phyloP scores from a whole-genome alignment of 805 yeast genomes.

The Metschnikowia colocasiae region DNA sequence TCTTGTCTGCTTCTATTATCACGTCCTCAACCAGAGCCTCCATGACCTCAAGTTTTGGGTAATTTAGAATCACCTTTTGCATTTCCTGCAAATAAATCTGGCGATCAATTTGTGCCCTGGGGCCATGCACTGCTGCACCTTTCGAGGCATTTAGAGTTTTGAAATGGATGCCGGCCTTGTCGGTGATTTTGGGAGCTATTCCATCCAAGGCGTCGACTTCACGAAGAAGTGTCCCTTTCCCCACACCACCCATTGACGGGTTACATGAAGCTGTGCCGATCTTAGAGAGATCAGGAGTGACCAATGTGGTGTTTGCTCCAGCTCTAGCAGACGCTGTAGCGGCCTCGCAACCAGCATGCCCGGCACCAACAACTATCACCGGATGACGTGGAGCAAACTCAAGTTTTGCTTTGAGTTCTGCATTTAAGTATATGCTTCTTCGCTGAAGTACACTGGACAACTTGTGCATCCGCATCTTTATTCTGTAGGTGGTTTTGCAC shows the following conservation, averaged over 20 bases:
- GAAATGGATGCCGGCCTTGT: slow-evolving; percentile 88
- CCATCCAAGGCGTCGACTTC: slow-evolving; percentile 98
- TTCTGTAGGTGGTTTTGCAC: background rate
- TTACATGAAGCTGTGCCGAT: slow-evolving; percentile 96
- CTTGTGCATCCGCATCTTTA: background rate
- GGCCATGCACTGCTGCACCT: slow-evolving; percentile 98
- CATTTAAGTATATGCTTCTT: slow-evolving; percentile 27
- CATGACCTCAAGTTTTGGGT: slow-evolving; percentile 54
- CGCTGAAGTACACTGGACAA: background rate
- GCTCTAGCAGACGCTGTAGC: slow-evolving; percentile 88
- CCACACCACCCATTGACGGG: slow-evolving; percentile 98
- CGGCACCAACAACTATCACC: slow-evolving; percentile 92
- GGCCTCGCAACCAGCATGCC: slow-evolving; percentile 99
- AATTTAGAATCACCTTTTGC: slow-evolving; percentile 60
- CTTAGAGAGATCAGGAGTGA: slow-evolving; percentile 72
- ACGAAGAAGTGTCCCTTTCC: slow-evolving; percentile 86
- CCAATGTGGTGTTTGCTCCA: slow-evolving; percentile 64
- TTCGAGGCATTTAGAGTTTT: slow-evolving; percentile 79
- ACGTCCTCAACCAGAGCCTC: slow-evolving; percentile 85
- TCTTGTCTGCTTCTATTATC: slow-evolving; percentile 45
- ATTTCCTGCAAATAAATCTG: slow-evolving; percentile 70
- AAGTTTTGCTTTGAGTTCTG: slow-evolving; percentile 34
- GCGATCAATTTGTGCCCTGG: slow-evolving; percentile 94
- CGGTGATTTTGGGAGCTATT: slow-evolving; percentile 80
- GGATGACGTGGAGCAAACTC: slow-evolving; percentile 41